phyloP scores from a whole-genome alignment of 257 asterid genomes.

The Orobanche coerulescens region DNA sequence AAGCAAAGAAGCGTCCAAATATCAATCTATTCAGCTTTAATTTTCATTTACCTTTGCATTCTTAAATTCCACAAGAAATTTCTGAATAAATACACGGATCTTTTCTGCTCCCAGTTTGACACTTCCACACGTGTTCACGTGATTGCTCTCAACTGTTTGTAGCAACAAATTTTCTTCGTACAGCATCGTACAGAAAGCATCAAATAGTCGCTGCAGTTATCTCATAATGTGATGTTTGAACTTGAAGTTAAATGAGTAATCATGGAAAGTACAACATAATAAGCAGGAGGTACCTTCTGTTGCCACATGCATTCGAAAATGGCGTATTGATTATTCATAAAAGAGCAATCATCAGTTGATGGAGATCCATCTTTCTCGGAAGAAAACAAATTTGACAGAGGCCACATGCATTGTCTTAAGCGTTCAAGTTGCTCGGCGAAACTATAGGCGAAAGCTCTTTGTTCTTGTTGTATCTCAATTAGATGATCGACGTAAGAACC shows the following conservation, averaged over 20 bases:
- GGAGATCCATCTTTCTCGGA: no score
- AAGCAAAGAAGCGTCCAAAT: no score
- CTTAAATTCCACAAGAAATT: slow-evolving; percentile 48
- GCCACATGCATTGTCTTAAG: slow-evolving; percentile 52
- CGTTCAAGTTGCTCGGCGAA: slow-evolving; percentile 46
- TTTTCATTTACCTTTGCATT: slow-evolving; percentile 74
- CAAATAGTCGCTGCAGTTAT: slow-evolving; percentile 73
- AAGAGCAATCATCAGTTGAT: slow-evolving; percentile 19
- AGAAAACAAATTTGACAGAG: slow-evolving; percentile 52
- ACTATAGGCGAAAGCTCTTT: slow-evolving; percentile 61
- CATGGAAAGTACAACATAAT: neutral
- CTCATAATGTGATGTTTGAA: slow-evolving; percentile 7
- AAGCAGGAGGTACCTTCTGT: slow-evolving; percentile 56
- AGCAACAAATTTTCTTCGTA: slow-evolving; percentile 58
- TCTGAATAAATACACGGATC: slow-evolving; percentile 41
- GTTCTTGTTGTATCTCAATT: slow-evolving; percentile 84
- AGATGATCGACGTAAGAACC: slow-evolving; percentile 74
- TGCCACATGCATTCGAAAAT: slow-evolving; percentile 75
- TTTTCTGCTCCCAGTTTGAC: slow-evolving; percentile 40
- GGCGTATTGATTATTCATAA: slow-evolving; percentile 39
- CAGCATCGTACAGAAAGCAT: slow-evolving; percentile 51
- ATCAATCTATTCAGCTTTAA: no score
- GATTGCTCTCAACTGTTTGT: slow-evolving; percentile 45
- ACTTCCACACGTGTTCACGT: slow-evolving; percentile 52
- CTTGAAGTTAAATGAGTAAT: slow-evolving; percentile 1